Evolutionary conservation across 2,329 filamentous ascomycete genomes (phyloP).

Genomic region (Knoxdaviesia capensis): DNA sequence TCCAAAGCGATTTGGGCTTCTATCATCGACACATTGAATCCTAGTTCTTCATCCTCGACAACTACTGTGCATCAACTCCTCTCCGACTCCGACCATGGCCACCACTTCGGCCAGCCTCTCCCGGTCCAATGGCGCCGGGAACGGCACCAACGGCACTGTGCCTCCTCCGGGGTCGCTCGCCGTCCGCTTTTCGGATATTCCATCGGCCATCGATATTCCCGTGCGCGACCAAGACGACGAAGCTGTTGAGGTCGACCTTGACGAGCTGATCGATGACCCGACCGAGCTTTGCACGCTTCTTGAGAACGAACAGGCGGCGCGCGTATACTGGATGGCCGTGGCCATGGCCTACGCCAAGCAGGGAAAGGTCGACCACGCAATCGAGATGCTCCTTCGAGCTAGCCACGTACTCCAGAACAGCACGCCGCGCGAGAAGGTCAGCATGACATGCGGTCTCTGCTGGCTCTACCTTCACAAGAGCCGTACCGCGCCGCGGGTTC

Average conservation of each 20-base stretch:
- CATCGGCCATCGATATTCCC: conserved; percentile 44
- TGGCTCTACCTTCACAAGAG: conserved; percentile 88
- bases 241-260: conserved; percentile 79
- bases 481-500: conserved; percentile 49
- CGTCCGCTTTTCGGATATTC: conserved; percentile 44
- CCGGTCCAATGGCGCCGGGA: conserved; percentile 18
- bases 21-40: neutral
- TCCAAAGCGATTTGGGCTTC: conserved; percentile 1
- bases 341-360: conserved; percentile 93
- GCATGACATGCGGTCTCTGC: conserved; percentile 65
- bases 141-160: conserved; percentile 14
- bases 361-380: conserved; percentile 71
- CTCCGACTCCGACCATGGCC: neutral
- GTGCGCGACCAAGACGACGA: conserved; percentile 48
- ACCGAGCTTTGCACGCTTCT: conserved; percentile 89
- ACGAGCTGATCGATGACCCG: conserved; percentile 78
- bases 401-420: conserved; percentile 49
- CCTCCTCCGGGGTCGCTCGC: conserved; percentile 15
- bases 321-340: conserved; percentile 96
- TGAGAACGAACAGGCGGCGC: conserved; percentile 80
- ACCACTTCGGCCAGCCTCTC: neutral
- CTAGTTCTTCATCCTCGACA: neutral
- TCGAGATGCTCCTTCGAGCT: conserved; percentile 55
- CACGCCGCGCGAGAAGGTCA: conserved; percentile 65
- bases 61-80: neutral